Evolutionary conservation across 768 basidiomycete genomes (phyloP).

Genomic region (Lactarius evosmus): DNA sequence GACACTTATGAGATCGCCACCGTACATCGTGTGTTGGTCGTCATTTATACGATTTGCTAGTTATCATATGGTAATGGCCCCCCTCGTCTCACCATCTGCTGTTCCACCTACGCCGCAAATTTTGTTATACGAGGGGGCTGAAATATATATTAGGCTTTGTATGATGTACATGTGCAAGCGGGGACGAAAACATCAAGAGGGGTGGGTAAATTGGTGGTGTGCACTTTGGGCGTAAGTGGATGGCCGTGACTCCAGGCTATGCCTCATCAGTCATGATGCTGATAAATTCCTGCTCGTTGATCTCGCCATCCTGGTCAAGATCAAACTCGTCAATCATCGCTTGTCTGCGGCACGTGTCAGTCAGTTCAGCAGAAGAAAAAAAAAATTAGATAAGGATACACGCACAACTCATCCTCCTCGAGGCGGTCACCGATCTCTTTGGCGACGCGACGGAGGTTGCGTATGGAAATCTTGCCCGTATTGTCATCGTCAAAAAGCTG

Average conservation of each 20-base stretch:
- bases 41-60: slow-evolving; percentile 21
- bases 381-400: slow-evolving; percentile 31
- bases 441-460: slow-evolving; percentile 89
- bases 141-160: not conserved
- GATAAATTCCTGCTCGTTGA: slow-evolving; percentile 94
- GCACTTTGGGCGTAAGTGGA: no score
- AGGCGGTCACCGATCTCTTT: slow-evolving; percentile 95
- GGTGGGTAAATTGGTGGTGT: slow-evolving; percentile 18
- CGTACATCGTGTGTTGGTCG: not conserved
- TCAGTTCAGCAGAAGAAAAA: slow-evolving; percentile 7
- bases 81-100: no score
- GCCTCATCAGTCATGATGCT: slow-evolving; percentile 96
- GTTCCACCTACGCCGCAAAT: not conserved
- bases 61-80: slow-evolving; percentile 5
- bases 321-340: slow-evolving; percentile 99
- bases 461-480: slow-evolving; percentile 89
- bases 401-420: slow-evolving; percentile 95
- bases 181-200: slow-evolving; percentile 9
- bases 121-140: no score
- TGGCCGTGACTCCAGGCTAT: slow-evolving; percentile 35
- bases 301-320: slow-evolving; percentile 96
- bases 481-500: slow-evolving; percentile 95
- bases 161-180: slow-evolving; percentile 5
- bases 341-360: slow-evolving; percentile 55
- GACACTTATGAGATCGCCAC: slow-evolving; percentile 1